Conservation (phyloP, 1,139 yeast genomes). For the Petasospora fabianii region DNA sequence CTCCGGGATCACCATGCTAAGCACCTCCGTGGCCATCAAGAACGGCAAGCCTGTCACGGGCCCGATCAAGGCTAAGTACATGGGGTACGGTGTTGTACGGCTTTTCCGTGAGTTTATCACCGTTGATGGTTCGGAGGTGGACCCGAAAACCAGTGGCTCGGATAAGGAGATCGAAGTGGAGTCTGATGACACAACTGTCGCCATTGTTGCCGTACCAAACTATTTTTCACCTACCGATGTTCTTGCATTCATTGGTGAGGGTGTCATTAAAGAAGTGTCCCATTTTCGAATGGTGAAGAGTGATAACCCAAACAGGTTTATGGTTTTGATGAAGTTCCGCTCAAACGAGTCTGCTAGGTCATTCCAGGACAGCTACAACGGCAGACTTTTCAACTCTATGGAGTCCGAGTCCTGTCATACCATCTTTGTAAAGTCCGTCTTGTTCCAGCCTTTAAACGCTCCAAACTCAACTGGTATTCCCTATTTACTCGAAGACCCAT, state of each 20-base stretch:
- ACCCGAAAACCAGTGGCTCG: too few relatives aligned
- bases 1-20: constrained; percentile 20
- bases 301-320: constrained; percentile 62
- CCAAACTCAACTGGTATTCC: constrained; percentile 43
- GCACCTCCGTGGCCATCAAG: neutral
- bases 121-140: neutral
- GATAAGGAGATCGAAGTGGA: constrained; percentile 27
- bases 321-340: constrained; percentile 75
- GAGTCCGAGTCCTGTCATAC: constrained; percentile 88
- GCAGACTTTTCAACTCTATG: constrained; percentile 76
- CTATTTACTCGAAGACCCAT: constrained; percentile 71
- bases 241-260: constrained; percentile 70
- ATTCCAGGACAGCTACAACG: constrained; percentile 67
- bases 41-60: neutral
- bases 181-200: constrained; percentile 64
- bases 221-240: constrained; percentile 85
- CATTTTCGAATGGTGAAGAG: constrained; percentile 73
- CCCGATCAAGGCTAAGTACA: constrained; percentile 31
- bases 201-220: constrained; percentile 82
- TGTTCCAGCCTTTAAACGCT: constrained; percentile 33
- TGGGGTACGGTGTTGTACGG: constrained; percentile 73
- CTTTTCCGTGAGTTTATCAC: constrained; percentile 47
- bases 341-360: constrained; percentile 50
- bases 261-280: constrained; percentile 51
- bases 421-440: constrained; percentile 61